Evolutionary conservation across 106 monocot species (phyloP).

Genomic region (Acanthochlamys bracteata): DNA sequence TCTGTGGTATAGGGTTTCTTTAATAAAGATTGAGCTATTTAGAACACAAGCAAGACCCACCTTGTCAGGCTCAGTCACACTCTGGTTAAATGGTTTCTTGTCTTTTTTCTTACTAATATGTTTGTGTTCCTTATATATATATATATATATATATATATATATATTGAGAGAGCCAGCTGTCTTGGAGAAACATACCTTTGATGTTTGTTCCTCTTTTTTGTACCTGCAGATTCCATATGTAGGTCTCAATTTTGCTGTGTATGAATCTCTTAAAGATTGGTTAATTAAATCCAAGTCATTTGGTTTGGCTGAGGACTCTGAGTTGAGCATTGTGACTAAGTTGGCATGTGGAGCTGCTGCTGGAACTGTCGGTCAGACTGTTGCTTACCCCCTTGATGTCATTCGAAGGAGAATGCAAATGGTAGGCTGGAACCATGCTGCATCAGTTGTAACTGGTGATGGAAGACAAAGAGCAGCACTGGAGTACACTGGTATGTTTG

Average conservation of each 20-base stretch:
- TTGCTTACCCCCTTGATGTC: conserved; percentile 87
- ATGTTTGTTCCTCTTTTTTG: conserved; percentile 1
- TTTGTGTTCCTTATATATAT: background rate
- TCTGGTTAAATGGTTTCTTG: no score
- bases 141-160: no score
- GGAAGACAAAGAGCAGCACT: conserved; percentile 31
- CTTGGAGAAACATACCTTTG: background rate
- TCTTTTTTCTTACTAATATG: no score
- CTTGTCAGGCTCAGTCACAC: no score
- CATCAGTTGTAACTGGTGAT: conserved; percentile 42
- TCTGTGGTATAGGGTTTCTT: no score
- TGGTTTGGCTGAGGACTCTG: conserved; percentile 43
- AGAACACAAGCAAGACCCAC: no score
- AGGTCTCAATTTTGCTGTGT: conserved; percentile 79
- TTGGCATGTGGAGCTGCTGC: conserved; percentile 79
- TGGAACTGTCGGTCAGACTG: conserved; percentile 78
- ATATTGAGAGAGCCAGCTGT: background rate
- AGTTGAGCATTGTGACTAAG: conserved; percentile 46
- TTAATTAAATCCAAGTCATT: conserved; percentile 47
- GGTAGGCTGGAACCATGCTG: conserved; percentile 85
- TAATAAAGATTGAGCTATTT: no score
- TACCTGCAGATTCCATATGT: conserved; percentile 72
- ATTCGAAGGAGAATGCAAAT: conserved; percentile 88
- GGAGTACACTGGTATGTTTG: conserved; percentile 79
- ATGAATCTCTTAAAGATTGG: conserved; percentile 86